Conservation (phyloP, 2,329 filamentous ascomycete genomes). For the Didymella pinodella region DNA sequence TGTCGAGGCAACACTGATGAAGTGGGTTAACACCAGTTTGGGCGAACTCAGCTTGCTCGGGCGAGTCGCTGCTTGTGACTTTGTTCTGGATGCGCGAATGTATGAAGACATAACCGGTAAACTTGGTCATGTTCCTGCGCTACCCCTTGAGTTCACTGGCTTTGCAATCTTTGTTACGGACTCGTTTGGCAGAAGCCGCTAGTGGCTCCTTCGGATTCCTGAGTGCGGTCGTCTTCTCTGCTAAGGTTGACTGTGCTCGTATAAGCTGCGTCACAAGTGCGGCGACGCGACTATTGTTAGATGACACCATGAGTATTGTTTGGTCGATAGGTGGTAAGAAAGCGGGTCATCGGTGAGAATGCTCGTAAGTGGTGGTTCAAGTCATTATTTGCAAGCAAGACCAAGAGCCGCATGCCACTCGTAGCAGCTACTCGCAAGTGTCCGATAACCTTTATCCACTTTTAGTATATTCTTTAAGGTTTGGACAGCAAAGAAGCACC, state of each 20-base stretch:
- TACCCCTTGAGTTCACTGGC: not conserved
- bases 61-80: too few species aligned
- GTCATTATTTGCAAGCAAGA: not conserved
- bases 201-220: not conserved
- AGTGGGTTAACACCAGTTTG: too few species aligned
- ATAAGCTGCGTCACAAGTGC: not conserved
- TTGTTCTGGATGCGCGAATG: too few species aligned
- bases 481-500: too few species aligned
- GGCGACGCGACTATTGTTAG: not conserved
- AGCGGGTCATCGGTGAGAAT: not conserved
- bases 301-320: not conserved
- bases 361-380: not conserved
- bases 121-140: too few species aligned
- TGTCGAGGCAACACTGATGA: too few species aligned
- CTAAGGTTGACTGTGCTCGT: not conserved
- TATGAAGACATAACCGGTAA: too few species aligned
- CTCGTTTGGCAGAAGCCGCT: not conserved
- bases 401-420: not conserved
- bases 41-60: too few species aligned
- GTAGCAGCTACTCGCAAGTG: not conserved
- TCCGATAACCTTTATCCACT: not conserved
- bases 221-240: not conserved
- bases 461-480: not conserved
- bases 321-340: not conserved
- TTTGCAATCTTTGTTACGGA: not conserved